phyloP scores from a whole-genome alignment of 2,329 filamentous ascomycete genomes.

The Trichoderma sp. region DNA sequence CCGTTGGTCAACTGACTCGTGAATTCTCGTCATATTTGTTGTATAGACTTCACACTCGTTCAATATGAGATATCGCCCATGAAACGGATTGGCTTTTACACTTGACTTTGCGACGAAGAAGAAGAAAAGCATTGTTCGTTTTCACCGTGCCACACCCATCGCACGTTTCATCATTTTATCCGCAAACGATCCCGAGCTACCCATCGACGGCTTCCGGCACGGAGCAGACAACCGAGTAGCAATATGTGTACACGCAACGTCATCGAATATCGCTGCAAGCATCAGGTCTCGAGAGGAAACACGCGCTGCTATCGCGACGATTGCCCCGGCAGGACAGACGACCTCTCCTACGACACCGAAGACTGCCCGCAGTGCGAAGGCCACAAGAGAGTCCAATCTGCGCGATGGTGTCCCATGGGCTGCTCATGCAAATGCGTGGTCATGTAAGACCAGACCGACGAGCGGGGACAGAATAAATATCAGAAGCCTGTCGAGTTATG shows the following conservation, averaged over 20 bases:
- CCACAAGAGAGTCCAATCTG: constrained; percentile 33
- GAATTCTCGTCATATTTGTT: neutral
- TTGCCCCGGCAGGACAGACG: constrained; percentile 36
- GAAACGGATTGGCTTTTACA: neutral
- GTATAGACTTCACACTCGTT: constrained; percentile 1
- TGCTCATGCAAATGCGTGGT: constrained; percentile 31
- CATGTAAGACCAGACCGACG: constrained; percentile 25
- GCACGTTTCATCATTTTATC: neutral
- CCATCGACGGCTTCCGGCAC: neutral
- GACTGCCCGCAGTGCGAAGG: constrained; percentile 40
- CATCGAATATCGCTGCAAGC: constrained; percentile 41
- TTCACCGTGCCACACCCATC: neutral
- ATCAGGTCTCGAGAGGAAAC: constrained; percentile 38
- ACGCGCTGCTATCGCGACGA: constrained; percentile 38
- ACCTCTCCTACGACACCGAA: constrained; percentile 34
- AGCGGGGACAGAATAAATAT: neutral
- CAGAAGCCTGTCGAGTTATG: neutral
- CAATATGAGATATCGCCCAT: neutral
- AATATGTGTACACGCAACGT: constrained; percentile 39
- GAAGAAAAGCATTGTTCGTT: neutral
- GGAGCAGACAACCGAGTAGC: neutral
- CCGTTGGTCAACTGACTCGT: neutral
- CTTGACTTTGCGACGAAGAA: neutral
- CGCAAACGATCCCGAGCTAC: neutral
- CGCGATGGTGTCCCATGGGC: constrained; percentile 41